Conservation (phyloP, 306 rosid genomes). For the Heteromeles arbutifolia region DNA sequence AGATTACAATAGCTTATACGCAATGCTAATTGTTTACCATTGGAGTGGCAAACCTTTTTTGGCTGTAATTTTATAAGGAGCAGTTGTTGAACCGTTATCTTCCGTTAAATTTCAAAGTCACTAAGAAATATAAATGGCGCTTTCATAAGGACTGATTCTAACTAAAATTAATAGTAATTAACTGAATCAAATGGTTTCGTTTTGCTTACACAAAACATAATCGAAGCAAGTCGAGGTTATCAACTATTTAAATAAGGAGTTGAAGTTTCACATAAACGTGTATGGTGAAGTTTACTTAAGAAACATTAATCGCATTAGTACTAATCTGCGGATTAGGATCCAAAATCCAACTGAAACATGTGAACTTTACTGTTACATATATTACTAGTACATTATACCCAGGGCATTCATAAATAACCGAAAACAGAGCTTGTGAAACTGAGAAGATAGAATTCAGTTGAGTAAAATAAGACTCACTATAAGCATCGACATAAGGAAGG, state of each 20-base stretch:
- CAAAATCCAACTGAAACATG: background rate
- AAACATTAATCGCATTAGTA: background rate
- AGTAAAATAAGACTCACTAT: too few species aligned
- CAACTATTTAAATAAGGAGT: background rate
- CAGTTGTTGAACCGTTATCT: background rate
- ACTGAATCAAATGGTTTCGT: background rate
- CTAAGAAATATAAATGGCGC: background rate
- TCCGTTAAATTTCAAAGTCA: conserved; percentile 9
- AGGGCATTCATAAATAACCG: background rate
- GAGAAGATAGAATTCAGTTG: background rate
- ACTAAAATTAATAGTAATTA: background rate
- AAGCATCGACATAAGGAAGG: too few species aligned
- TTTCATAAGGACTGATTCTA: background rate
- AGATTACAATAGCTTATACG: background rate
- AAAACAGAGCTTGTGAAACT: background rate
- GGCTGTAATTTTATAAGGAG: background rate
- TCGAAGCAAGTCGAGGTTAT: background rate
- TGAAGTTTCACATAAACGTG: background rate
- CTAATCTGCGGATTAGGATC: background rate
- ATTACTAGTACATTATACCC: background rate
- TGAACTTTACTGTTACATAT: background rate
- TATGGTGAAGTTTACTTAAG: background rate
- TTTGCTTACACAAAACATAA: background rate
- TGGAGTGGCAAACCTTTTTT: background rate
- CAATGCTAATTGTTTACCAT: background rate